Conservation (phyloP, 23 red algal species). For the Pyropia yezoensis region DNA sequence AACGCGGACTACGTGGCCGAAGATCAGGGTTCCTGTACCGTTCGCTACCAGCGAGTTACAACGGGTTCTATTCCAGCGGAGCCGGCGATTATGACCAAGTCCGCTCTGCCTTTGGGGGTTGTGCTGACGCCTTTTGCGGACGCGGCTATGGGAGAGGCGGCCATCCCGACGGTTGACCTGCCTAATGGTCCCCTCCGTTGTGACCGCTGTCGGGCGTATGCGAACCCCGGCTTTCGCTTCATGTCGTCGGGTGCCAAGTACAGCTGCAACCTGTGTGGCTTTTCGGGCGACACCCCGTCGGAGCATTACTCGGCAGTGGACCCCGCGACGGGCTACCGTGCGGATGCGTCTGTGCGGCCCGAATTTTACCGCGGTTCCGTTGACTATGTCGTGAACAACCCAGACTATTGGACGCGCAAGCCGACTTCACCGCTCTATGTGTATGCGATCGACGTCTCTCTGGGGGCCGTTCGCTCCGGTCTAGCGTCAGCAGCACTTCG, state of each 20-base stretch:
- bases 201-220: slow-evolving; percentile 81
- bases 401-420: slow-evolving; percentile 56
- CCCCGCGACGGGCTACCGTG: slow-evolving; percentile 51
- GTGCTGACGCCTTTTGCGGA: slow-evolving; percentile 70
- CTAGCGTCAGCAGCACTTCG: slow-evolving; percentile 48
- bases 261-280: slow-evolving; percentile 83
- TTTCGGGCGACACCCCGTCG: slow-evolving; percentile 44
- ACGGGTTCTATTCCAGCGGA: slow-evolving; percentile 32
- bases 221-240: slow-evolving; percentile 88
- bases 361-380: slow-evolving; percentile 85
- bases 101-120: slow-evolving; percentile 41
- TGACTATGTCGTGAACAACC: slow-evolving; percentile 77
- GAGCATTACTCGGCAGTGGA: slow-evolving; percentile 73
- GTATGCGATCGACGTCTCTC: slow-evolving; percentile 73
- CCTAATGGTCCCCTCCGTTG: slow-evolving; percentile 80
- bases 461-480: slow-evolving; percentile 31
- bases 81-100: slow-evolving; percentile 31
- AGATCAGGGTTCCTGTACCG: slow-evolving; percentile 41
- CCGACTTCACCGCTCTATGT: slow-evolving; percentile 56
- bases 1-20: slow-evolving; percentile 44
- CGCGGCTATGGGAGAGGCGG: slow-evolving; percentile 21
- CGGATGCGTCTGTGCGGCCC: slow-evolving; percentile 59
- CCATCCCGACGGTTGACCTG: slow-evolving; percentile 49
- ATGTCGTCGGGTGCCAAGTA: slow-evolving; percentile 72
- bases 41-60: slow-evolving; percentile 55